A percentile compares a stretch with the other conserved stretches of the same genome.
These are phyloP conservation scores for Striga hermonthica DNA, from an alignment of 305 asterid genomes.

Conservation along the genomic window DNA sequence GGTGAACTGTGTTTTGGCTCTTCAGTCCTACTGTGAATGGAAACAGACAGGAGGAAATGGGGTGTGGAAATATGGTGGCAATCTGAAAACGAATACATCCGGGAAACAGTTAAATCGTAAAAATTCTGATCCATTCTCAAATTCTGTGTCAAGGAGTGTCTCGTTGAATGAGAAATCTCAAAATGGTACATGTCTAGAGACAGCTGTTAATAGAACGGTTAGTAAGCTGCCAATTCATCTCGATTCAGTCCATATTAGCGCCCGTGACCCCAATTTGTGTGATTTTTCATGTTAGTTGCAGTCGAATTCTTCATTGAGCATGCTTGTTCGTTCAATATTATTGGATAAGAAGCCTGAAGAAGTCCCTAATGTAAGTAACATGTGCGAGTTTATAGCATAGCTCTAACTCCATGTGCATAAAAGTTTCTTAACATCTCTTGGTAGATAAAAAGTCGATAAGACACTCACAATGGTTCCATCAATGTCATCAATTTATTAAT, in stretches of 20 bases:
- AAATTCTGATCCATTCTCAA: slow-evolving; percentile 70
- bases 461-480: no score
- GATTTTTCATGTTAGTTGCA: slow-evolving; percentile 35
- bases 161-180: slow-evolving; percentile 45
- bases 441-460: no score
- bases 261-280: slow-evolving; percentile 18
- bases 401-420: background rate
- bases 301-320: slow-evolving; percentile 72
- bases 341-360: slow-evolving; percentile 89
- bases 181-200: slow-evolving; percentile 35
- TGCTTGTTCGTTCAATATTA: slow-evolving; percentile 75
- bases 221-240: slow-evolving; percentile 10
- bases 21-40: slow-evolving; percentile 82
- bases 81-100: slow-evolving; percentile 46
- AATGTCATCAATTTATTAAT: background rate
- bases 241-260: slow-evolving; percentile 15
- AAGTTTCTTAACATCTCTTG: no score
- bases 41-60: slow-evolving; percentile 75
- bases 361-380: slow-evolving; percentile 68
- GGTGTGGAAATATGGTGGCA: slow-evolving; percentile 85
- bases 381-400: slow-evolving; percentile 9
- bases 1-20: slow-evolving; percentile 84
- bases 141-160: slow-evolving; percentile 52
- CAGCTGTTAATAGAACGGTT: slow-evolving; percentile 36
- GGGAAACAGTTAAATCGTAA: slow-evolving; percentile 67